Evolutionary conservation across 1,284 basidiomycete species (phyloP).

Genomic region (Mycocalia duriaeana): DNA sequence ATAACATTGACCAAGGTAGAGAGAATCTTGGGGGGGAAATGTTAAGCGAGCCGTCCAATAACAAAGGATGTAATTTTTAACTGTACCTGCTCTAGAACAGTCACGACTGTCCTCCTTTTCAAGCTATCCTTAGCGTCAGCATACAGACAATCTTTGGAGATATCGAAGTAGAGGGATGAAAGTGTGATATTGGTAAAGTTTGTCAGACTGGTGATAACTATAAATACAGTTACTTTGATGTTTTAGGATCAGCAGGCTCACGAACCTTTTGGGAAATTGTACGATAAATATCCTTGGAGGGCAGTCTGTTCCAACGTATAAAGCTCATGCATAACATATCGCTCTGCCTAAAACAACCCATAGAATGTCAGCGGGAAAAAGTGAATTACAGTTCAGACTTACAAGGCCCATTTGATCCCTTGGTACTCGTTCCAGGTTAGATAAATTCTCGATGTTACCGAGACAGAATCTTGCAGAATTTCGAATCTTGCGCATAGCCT

Average conservation of each 20-base stretch:
- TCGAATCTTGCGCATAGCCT: conserved; percentile 81
- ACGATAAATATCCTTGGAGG: conserved; percentile 65
- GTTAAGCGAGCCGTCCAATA: not conserved
- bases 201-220: conserved; percentile 56
- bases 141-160: conserved; percentile 89
- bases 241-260: too few species aligned
- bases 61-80: not conserved
- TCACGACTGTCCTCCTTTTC: conserved; percentile 62
- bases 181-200: conserved; percentile 69
- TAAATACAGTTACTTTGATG: too few species aligned
- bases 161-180: conserved; percentile 88
- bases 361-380: not conserved
- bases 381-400: too few species aligned
- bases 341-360: conserved; percentile 75
- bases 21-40: conserved; percentile 48
- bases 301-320: conserved; percentile 67
- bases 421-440: conserved; percentile 30
- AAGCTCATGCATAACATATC: conserved; percentile 84
- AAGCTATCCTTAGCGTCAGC: conserved; percentile 52
- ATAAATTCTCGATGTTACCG: conserved; percentile 62
- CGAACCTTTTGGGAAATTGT: conserved; percentile 83
- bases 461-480: conserved; percentile 89
- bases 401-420: conserved; percentile 60
- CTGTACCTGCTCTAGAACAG: conserved; percentile 70
- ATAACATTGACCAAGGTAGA: conserved; percentile 68